phyloP scores from a whole-genome alignment of 2,329 filamentous ascomycete genomes.

The Zymoseptoria brevis region DNA sequence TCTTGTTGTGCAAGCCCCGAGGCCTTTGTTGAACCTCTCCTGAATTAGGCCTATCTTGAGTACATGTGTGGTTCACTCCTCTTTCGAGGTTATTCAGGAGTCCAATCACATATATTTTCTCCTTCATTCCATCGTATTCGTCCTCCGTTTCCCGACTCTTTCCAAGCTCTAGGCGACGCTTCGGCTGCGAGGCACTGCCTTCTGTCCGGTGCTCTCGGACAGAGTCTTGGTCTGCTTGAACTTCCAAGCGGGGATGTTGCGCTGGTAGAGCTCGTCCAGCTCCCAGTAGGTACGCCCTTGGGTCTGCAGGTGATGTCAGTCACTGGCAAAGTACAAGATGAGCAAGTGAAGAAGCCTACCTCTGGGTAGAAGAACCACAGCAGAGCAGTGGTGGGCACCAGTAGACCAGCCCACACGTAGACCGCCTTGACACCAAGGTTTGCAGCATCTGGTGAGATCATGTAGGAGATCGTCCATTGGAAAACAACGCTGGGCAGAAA shows the following conservation, averaged over 20 bases:
- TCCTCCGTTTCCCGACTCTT: background rate
- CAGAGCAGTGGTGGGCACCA: slow-evolving; percentile 5
- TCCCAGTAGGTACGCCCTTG: slow-evolving; percentile 17
- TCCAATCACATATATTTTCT: background rate
- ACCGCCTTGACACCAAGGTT: slow-evolving; percentile 12
- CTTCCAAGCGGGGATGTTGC: slow-evolving; percentile 15
- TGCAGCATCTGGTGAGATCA: slow-evolving; percentile 12
- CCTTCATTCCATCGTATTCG: background rate
- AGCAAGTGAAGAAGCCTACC: background rate
- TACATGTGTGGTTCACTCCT: background rate
- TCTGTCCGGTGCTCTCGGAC: slow-evolving; percentile 3
- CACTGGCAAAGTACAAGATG: background rate
- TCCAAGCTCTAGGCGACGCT: background rate
- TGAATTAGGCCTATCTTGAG: background rate
- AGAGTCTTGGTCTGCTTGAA: slow-evolving; percentile 10
- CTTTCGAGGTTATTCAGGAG: background rate
- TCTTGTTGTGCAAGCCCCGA: too few relatives aligned
- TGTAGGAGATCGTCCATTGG: slow-evolving; percentile 11
- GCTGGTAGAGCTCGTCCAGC: slow-evolving; percentile 16
- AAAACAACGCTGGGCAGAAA: slow-evolving; percentile 8
- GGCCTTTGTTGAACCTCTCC: background rate
- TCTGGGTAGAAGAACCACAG: slow-evolving; percentile 14
- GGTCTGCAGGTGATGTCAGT: slow-evolving; percentile 2
- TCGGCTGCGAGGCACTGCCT: background rate
- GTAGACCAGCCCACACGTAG: slow-evolving; percentile 12